Percentiles rank a stretch among this genome's conserved stretches.
phyloP scores from a whole-genome alignment of 140 eudicot genomes.

The Ambrosia hybrid region DNA sequence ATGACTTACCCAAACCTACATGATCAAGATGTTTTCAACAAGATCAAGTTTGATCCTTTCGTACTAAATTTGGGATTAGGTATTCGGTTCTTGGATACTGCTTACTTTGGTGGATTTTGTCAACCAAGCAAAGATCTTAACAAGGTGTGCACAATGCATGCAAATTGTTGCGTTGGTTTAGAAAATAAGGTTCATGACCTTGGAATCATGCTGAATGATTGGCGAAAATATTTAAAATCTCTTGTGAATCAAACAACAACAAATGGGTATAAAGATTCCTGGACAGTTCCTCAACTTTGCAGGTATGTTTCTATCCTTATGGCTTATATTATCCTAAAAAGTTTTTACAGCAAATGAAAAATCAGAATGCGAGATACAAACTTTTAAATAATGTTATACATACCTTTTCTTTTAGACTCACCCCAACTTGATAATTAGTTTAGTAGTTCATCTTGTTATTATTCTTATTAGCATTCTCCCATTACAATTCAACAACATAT shows the following conservation, averaged over 20 bases:
- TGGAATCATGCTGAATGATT: constrained; percentile 32
- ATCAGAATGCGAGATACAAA: too few relatives aligned
- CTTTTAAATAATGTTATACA: too few relatives aligned
- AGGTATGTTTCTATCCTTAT: not conserved
- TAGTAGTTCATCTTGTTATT: too few relatives aligned
- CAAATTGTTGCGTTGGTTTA: constrained; percentile 59
- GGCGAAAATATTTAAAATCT: constrained; percentile 34
- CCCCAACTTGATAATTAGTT: too few relatives aligned
- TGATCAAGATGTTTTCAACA: constrained; percentile 57
- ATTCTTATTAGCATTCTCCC: too few relatives aligned
- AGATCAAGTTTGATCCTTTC: constrained; percentile 32
- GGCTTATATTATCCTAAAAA: not conserved
- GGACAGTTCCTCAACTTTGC: not conserved
- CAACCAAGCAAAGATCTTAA: constrained; percentile 43
- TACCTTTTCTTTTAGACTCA: too few relatives aligned
- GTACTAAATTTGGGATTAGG: constrained; percentile 28
- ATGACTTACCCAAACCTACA: constrained; percentile 29
- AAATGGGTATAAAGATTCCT: not conserved
- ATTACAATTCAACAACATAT: too few relatives aligned
- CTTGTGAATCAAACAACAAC: constrained; percentile 1
- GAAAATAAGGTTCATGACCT: constrained; percentile 49
- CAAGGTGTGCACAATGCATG: constrained; percentile 61
- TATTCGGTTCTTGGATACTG: constrained; percentile 43
- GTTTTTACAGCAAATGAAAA: not conserved
- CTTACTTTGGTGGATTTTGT: constrained; percentile 60